Evolutionary conservation across 2,329 filamentous ascomycete genomes (phyloP), one percentile per base, ranked within the genome.

Genomic region (Fusarium falciforme): DNA sequence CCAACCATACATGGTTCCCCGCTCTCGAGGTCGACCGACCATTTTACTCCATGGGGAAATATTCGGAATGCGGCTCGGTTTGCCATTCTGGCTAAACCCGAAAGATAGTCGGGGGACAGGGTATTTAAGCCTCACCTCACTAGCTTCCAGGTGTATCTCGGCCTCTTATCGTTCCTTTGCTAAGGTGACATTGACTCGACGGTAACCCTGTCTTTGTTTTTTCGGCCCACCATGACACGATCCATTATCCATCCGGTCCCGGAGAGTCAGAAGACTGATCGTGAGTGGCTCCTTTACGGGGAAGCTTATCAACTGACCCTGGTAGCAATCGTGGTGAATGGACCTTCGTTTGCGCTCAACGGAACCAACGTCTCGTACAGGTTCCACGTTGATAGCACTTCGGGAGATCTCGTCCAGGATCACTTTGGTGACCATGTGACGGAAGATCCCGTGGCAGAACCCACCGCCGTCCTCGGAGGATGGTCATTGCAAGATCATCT

Each of bases 371-470:
- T 90, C 33, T 91, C 90, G 1, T 92, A 92, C 75, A 87, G 89
- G 49, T 91, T 92, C 78, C 90, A 92, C 71, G 89, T 91, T 52
- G 88, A 92, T 70, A 81, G 85, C 4, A 78, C 77, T 10, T 88
- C 87, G 0, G 86, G 88, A 5, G 90, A 92, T 64, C 83, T 92
- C 40, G 79, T 89, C 17, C 86, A 87, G 0, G 89, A 92, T 73
- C 90, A 92, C 76, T 92, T 90, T 71, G 91, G 90, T 47, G 89
- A 86, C 14, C 85, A 84, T 1, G 83, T 87, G 4, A 85, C 85
- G 3, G 90, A 91, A 59, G 85, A 88, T 7, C 74, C 76, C n/a
- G 62, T 87, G 2, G 84, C 86, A 0, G 82, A 84, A 2, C 82
- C 85, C 40, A 77, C 73, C 9, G 70, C 66, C 5, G 77, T 78